Evolutionary conservation across 164 flowering plant species (phyloP), one percentile per base, ranked within the genome.

Genomic region (Stephania japonica): DNA sequence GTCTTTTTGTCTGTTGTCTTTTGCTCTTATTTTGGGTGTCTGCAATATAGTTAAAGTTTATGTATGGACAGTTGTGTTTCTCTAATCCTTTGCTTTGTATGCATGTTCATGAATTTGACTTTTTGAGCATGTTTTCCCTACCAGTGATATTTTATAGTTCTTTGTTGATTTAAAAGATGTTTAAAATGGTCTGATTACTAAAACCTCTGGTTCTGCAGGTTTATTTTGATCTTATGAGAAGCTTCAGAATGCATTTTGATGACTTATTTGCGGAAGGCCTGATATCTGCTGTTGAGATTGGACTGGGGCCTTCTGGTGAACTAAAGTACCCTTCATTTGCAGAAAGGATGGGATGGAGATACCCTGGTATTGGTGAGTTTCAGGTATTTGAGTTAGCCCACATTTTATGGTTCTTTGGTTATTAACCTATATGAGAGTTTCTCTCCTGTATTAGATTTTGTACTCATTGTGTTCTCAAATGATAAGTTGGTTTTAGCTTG

Each of bases 301-400:
- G 98, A 47, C 85, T 93, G 66, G 98, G 98, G 71, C 77, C 92
- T 75, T 87, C 89, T 78, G 97, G 98, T 25, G 98, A 91, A 77
- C 84, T 91, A 42, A 85, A 83, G 70, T 93, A 88, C 72, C 98
- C 98, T 67, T 86, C 93, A 63, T 88, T 85, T 78, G 76, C 97
- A 25, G 92, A 83, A 75, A 89, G 86, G 75, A 81, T 84, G 85
- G 98, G 95, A 70, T 93, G 98, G 96, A 82, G 81, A 63, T 90
- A 94, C 76, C 97, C 97, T 79, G 98, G 98, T 69, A 81, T 92
- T 71, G 98, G 98, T 87, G 97, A 92, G 87, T 94, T 94, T 80
- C 97, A 94, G 97, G 98, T 94, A 89, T 80, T 78, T 77, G 47
- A 64, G 38, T n/a, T 25, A 53, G 38, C 63, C 62, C 70, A 18